Conservation (phyloP, 2,329 filamentous ascomycete species). For the Aulographum hederae region DNA sequence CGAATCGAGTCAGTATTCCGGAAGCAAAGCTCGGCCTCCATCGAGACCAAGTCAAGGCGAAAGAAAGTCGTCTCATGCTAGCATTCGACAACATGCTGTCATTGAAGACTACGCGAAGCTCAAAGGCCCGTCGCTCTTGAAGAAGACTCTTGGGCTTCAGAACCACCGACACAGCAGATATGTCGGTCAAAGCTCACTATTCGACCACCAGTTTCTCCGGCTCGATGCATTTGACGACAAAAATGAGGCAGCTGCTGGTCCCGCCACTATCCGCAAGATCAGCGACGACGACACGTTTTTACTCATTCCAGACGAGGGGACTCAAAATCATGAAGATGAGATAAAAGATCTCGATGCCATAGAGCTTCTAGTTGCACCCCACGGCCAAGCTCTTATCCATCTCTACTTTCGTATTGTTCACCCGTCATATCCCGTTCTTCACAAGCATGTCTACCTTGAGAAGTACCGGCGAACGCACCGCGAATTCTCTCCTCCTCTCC, state of each 20-base stretch:
- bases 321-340: conserved; percentile 13
- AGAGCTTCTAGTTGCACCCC: conserved; percentile 49
- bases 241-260: conserved; percentile 5
- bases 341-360: conserved; percentile 44
- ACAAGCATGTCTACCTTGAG: conserved; percentile 43
- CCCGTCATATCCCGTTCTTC: conserved; percentile 38
- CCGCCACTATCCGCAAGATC: conserved; percentile 10
- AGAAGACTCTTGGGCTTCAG: conserved; percentile 16
- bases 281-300: conserved; percentile 9
- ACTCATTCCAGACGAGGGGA: conserved; percentile 11
- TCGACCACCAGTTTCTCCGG: conserved; percentile 12
- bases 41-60: not conserved
- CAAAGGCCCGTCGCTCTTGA: conserved; percentile 15
- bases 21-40: not conserved
- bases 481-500: conserved; percentile 39
- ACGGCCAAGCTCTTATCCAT: conserved; percentile 52
- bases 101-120: conserved; percentile 15
- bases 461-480: conserved; percentile 39
- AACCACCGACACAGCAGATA: conserved; percentile 13
- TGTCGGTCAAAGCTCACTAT: conserved; percentile 13
- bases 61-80: not conserved
- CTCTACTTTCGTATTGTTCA: conserved; percentile 53
- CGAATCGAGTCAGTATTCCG: not conserved
- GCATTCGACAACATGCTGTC: conserved; percentile 10
- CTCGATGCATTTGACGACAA: conserved; percentile 7